A percentile compares a stretch with the other conserved stretches of the same genome.
phyloP scores from a whole-genome alignment of 768 basidiomycete genomes.

The Amanita molliuscula region DNA sequence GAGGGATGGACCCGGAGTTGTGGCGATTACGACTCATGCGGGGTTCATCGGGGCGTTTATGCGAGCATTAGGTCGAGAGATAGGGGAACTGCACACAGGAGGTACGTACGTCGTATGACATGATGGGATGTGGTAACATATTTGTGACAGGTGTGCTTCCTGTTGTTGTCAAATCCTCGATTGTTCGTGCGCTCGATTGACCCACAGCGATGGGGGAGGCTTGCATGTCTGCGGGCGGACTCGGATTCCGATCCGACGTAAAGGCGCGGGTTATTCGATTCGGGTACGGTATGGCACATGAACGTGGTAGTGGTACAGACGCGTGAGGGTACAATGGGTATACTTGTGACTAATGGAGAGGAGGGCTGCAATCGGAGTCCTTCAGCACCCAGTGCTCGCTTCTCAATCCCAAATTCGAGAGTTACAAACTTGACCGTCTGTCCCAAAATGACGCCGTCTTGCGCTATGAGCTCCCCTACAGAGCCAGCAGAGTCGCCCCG shows the following conservation, averaged over 20 bases:
- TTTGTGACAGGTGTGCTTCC: conserved; percentile 14
- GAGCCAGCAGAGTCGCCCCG: conserved; percentile 50
- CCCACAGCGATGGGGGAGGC: not conserved
- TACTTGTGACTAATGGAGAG: too few relatives aligned
- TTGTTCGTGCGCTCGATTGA: not conserved
- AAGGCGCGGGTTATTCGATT: too few relatives aligned
- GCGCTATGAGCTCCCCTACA: conserved; percentile 39
- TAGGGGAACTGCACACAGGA: conserved; percentile 48
- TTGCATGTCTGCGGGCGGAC: too few relatives aligned
- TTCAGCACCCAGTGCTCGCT: conserved; percentile 43
- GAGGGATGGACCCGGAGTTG: conserved; percentile 31
- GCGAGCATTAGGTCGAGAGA: conserved; percentile 31
- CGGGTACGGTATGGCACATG: too few relatives aligned
- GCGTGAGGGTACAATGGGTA: too few relatives aligned
- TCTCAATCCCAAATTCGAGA: conserved; percentile 78
- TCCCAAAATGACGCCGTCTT: conserved; percentile 44
- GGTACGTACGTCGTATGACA: conserved; percentile 29
- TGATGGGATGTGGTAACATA: not conserved
- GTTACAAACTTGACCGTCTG: conserved; percentile 63
- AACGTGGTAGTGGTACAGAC: too few relatives aligned
- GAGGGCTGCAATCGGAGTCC: conserved; percentile 12
- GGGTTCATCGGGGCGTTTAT: conserved; percentile 52
- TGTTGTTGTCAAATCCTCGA: conserved; percentile 12
- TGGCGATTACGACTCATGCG: conserved; percentile 59
- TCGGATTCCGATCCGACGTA: too few relatives aligned